A percentile compares a stretch with the other conserved stretches of the same genome.
Evolutionary conservation across 345 rosid species (phyloP).

Genomic region (Bruguiera sexangula): DNA sequence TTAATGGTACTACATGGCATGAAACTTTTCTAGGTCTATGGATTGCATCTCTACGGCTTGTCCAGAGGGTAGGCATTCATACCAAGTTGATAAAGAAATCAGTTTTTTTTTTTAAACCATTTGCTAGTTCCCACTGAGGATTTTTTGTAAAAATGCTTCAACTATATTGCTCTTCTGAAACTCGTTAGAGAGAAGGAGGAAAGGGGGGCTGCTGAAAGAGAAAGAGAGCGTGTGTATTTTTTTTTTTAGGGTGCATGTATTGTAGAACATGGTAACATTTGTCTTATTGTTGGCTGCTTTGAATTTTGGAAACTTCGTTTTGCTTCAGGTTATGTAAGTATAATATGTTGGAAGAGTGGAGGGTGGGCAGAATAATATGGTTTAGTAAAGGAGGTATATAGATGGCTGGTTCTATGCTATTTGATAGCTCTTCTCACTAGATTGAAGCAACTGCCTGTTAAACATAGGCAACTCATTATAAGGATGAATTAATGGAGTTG

Average conservation of each 20-base stretch:
- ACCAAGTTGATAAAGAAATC: slow-evolving; percentile 13
- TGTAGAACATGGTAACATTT: not conserved
- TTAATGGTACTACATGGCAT: slow-evolving; percentile 75
- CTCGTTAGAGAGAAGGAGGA: too few species aligned
- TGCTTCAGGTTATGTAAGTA: not conserved
- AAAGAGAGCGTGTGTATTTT: too few species aligned
- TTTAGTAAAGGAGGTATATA: too few species aligned
- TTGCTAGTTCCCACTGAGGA: not conserved
- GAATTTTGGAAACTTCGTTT: not conserved
- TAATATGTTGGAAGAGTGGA: too few species aligned
- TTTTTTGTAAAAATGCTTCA: not conserved
- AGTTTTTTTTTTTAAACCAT: not conserved
- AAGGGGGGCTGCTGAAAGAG: too few species aligned
- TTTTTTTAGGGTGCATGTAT: too few species aligned
- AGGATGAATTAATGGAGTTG: not conserved
- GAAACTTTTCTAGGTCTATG: slow-evolving; percentile 87
- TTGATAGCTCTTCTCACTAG: not conserved
- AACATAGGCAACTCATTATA: not conserved
- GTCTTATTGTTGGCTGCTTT: not conserved
- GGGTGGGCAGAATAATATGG: not conserved
- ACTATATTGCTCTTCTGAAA: not conserved
- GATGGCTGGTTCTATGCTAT: too few species aligned
- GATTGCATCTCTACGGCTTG: slow-evolving; percentile 91
- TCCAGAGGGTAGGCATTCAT: slow-evolving; percentile 74
- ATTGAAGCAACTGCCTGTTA: not conserved